phyloP scores from a whole-genome alignment of 257 asterid species.

The Paulownia fortunei region DNA sequence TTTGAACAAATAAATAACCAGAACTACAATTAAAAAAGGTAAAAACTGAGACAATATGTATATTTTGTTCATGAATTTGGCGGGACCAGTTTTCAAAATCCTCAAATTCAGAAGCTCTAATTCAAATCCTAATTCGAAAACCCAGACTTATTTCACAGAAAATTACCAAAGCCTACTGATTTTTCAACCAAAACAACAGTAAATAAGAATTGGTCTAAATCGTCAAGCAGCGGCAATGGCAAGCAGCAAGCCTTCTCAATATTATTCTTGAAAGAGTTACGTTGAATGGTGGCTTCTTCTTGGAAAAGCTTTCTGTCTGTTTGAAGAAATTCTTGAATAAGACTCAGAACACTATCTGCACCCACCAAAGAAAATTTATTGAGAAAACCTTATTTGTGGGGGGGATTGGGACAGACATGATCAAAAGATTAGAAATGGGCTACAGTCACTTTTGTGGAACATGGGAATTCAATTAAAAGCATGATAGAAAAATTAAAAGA shows the following conservation, averaged over 20 bases:
- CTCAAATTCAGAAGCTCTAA: background rate
- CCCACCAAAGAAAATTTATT: background rate
- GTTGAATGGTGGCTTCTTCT: background rate
- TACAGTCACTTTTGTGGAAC: background rate
- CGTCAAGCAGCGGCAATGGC: background rate
- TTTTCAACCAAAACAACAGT: background rate
- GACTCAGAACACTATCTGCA: background rate
- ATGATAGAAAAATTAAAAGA: background rate
- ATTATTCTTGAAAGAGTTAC: background rate
- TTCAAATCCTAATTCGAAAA: background rate
- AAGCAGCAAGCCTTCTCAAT: background rate
- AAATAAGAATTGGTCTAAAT: background rate
- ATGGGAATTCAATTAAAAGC: background rate
- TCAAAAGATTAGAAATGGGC: background rate
- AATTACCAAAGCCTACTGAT: background rate
- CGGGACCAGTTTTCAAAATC: background rate
- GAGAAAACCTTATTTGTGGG: background rate
- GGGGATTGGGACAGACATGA: background rate
- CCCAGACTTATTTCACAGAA: background rate
- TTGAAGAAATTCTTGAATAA: background rate
- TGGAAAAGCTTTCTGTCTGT: background rate
- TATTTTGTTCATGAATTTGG: background rate
- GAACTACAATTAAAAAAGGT: background rate
- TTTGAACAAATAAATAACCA: background rate
- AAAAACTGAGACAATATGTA: background rate